phyloP scores from a whole-genome alignment of 352 stramenopile species.

The Phytophthora quininea region DNA sequence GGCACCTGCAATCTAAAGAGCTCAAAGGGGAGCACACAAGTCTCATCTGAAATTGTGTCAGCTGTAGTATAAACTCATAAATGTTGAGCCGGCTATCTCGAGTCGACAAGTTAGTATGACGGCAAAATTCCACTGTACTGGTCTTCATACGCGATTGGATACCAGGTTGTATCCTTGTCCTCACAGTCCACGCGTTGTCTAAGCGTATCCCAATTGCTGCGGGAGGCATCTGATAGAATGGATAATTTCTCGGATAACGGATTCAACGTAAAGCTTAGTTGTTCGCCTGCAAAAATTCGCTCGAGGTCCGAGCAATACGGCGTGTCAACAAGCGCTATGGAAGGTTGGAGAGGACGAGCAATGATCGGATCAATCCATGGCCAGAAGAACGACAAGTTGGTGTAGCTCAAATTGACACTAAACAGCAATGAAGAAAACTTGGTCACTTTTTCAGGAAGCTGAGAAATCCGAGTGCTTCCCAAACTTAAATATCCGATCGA shows the following conservation, averaged over 20 bases:
- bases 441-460: slow-evolving; percentile 5
- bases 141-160: slow-evolving; percentile 20
- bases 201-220: slow-evolving; percentile 3
- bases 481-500: slow-evolving; percentile 11
- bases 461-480: slow-evolving; percentile 2
- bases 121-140: slow-evolving; percentile 9
- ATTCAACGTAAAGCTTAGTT: neutral
- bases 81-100: no score
- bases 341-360: neutral
- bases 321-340: slow-evolving; percentile 3
- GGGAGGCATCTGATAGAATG: slow-evolving; percentile 9
- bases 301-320: slow-evolving; percentile 17
- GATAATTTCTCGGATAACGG: neutral
- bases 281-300: slow-evolving; percentile 1
- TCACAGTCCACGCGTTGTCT: slow-evolving; percentile 3
- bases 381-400: slow-evolving; percentile 15
- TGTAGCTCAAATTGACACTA: neutral
- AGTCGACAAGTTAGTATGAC: no score
- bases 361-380: slow-evolving; percentile 11
- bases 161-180: slow-evolving; percentile 1
- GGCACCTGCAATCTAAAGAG: slow-evolving; percentile 74
- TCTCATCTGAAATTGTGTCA: slow-evolving; percentile 20
- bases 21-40: slow-evolving; percentile 28
- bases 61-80: slow-evolving; percentile 30
- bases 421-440: neutral